phyloP scores from a whole-genome alignment of 176 grass and related monocot species.

The Eleusine coracana region DNA sequence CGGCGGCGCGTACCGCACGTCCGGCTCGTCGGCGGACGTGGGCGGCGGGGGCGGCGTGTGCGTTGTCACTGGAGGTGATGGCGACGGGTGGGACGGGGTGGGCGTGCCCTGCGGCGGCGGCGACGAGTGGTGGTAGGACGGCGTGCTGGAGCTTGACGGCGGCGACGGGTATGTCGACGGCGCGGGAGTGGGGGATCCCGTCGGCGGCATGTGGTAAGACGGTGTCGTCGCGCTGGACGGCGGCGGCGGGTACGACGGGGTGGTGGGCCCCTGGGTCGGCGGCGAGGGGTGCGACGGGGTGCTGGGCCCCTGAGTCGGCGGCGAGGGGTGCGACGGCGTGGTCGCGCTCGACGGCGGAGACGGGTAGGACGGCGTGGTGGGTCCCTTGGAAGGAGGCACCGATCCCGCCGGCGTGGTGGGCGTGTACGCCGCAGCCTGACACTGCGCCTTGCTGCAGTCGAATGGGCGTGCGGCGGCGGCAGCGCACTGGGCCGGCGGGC shows the following conservation, averaged over 20 bases:
- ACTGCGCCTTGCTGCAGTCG: constrained; percentile 79
- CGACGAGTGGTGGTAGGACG: constrained; percentile 14
- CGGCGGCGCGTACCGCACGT: constrained; percentile 48
- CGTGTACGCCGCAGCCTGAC: constrained; percentile 37
- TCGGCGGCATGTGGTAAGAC: constrained; percentile 34
- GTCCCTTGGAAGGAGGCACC: not conserved
- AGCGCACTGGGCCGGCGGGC: constrained; percentile 54
- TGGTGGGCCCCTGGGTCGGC: not conserved
- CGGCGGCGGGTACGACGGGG: constrained; percentile 3
- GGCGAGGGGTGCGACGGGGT: not conserved
- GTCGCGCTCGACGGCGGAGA: not conserved
- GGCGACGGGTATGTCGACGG: not conserved
- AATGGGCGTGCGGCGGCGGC: constrained; percentile 56
- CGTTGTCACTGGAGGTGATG: not conserved
- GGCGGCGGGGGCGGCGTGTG: constrained; percentile 62
- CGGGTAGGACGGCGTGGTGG: constrained; percentile 20
- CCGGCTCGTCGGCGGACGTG: constrained; percentile 48
- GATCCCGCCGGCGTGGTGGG: not conserved
- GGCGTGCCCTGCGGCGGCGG: constrained; percentile 17
- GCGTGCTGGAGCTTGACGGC: not conserved
- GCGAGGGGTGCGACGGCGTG: constrained; percentile 21
- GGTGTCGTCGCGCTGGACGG: constrained; percentile 34
- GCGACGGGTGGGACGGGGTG: not conserved
- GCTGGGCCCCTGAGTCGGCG: not conserved
- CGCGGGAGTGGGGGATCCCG: not conserved